Evolutionary conservation across 768 basidiomycete genomes (phyloP), one percentile per base, ranked within the genome.

Genomic region (Tephrocybe sp.): DNA sequence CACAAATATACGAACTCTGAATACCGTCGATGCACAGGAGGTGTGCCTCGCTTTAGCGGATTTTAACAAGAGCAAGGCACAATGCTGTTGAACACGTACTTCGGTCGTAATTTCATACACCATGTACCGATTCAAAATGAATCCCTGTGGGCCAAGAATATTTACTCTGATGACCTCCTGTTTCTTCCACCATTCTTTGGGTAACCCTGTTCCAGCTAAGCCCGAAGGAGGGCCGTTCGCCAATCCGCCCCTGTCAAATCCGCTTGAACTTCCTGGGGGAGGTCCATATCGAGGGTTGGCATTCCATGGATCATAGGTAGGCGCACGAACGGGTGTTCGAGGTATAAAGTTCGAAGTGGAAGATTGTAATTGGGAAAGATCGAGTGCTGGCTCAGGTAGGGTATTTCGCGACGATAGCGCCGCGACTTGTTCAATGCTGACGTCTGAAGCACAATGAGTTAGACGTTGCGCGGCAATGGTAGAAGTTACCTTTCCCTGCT

Each of bases 1-100:
- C 91, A 89, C 22, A 98, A 73, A 67, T 88, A 94, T 9, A 79
- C 79, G 64, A 98, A 99, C 65, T 99, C 97, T 6, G 90, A 92
- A 66, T 98, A 99, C 49, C 97, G 80, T 45, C 96, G 75, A 24
- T 83, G 75, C 18, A 98, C 89, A 12, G 90, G 73, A 11, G 78
- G 71, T 5, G 28, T 21, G 4, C 80, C 83, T 42, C 83, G 77
- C 78, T 92, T 57, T 53, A 47, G 26, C 19, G 42, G 24, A 40
- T 44, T 25, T 60, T 15, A 56, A 53, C 31, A 28, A 45, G 32
- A 46, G 39, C 38, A 32, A 38, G 31, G 19, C 26, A 32, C 7
- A 22, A 11, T 54, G 35, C 24, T 42, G 45, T 47, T 19, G 27
- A 35, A n/a, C 32, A 73, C 85, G 64, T 55, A 92, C 90, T 45